Evolutionary conservation across 176 grass and related monocot genomes (phyloP).

Genomic region (Stipa capillata): DNA sequence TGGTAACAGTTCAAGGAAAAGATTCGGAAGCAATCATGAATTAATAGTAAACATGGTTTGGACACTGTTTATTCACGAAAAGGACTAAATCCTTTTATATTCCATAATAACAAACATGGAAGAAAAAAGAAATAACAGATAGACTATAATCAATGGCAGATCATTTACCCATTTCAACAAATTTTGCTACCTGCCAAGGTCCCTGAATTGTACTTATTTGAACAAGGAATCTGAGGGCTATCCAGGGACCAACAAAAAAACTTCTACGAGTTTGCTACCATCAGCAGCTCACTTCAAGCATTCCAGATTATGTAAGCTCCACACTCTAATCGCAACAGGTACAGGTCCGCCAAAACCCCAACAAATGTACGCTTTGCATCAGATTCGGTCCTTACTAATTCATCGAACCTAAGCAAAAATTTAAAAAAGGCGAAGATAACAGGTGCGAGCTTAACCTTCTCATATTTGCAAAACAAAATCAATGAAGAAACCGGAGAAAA

Average conservation of each 20-base stretch:
- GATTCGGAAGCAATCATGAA: background rate
- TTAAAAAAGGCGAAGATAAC: background rate
- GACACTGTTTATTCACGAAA: background rate
- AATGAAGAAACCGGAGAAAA: background rate
- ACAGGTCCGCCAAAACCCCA: background rate
- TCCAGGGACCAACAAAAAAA: background rate
- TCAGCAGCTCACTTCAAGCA: background rate
- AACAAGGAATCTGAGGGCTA: background rate
- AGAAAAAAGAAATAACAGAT: background rate
- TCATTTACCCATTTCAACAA: background rate
- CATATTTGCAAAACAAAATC: background rate
- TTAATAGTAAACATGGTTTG: background rate
- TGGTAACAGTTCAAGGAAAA: background rate
- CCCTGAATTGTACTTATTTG: background rate
- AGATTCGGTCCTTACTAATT: background rate
- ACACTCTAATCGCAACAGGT: too few species aligned
- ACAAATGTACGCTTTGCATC: too few species aligned
- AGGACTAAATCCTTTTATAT: background rate
- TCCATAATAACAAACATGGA: background rate
- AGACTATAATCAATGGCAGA: background rate
- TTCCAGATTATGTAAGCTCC: background rate
- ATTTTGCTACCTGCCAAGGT: background rate
- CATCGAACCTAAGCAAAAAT: background rate
- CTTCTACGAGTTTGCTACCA: background rate
- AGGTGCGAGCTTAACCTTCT: background rate